Evolutionary conservation across 768 basidiomycete genomes (phyloP).

Genomic region (button mushroom (Agaricus bisporus)): DNA sequence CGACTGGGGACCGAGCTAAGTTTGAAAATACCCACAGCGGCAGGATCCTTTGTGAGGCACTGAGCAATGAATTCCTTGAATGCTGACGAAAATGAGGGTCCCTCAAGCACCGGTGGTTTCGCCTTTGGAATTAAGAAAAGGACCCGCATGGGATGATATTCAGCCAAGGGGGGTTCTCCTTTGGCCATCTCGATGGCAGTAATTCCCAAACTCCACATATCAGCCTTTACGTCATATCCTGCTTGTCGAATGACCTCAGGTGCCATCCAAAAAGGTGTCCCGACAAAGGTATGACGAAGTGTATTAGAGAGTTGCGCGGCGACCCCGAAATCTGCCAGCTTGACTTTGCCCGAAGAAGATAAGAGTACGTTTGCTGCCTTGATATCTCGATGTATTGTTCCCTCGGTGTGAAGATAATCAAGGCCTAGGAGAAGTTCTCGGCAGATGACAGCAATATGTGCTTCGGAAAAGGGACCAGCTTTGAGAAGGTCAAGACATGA

Average conservation of each 20-base stretch:
- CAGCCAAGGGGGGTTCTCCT: slow-evolving; percentile 92
- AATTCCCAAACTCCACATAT: slow-evolving; percentile 98
- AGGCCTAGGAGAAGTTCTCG: slow-evolving; percentile 90
- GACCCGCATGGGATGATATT: slow-evolving; percentile 98
- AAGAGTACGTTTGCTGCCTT: slow-evolving; percentile 96
- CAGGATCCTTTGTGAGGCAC: slow-evolving; percentile 92
- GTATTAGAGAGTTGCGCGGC: slow-evolving; percentile 95
- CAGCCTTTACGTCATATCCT: slow-evolving; percentile 93
- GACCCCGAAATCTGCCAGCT: slow-evolving; percentile 97
- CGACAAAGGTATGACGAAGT: slow-evolving; percentile 94
- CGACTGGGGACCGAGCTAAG: slow-evolving; percentile 1
- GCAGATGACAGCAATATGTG: slow-evolving; percentile 92
- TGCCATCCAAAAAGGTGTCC: slow-evolving; percentile 98
- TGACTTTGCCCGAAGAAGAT: slow-evolving; percentile 87
- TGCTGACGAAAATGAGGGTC: slow-evolving; percentile 60
- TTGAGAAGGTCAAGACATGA: slow-evolving; percentile 96
- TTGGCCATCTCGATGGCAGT: slow-evolving; percentile 98
- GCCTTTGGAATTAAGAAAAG: slow-evolving; percentile 97
- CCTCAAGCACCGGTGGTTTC: slow-evolving; percentile 86
- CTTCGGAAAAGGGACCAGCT: slow-evolving; percentile 84
- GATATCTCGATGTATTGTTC: slow-evolving; percentile 98
- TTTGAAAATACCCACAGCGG: slow-evolving; percentile 43
- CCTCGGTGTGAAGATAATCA: slow-evolving; percentile 92
- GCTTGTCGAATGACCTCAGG: slow-evolving; percentile 97
- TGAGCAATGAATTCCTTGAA: slow-evolving; percentile 92